phyloP scores from a whole-genome alignment of 2,329 filamentous ascomycete species.

The Chaetomium strumarium region DNA sequence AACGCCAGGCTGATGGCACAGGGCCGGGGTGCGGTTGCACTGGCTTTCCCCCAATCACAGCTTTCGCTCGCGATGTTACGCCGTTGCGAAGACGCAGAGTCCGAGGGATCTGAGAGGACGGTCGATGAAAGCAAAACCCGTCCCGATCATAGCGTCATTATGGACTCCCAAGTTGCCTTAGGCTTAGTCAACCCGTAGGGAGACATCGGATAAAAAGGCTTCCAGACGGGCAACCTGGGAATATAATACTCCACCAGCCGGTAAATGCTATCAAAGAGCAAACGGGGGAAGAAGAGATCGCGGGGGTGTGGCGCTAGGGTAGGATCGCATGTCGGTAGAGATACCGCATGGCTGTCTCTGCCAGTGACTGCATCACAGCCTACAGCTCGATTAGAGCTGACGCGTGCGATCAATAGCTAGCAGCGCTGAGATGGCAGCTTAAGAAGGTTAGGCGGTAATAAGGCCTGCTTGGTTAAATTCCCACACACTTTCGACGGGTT shows the following conservation, averaged over 20 bases:
- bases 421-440: background rate
- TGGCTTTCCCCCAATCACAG: constrained; percentile 8
- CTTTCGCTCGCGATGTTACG: constrained; percentile 22
- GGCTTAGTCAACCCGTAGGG: constrained; percentile 1
- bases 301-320: constrained; percentile 14
- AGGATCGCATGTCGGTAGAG: constrained; percentile 25
- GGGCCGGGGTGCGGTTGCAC: constrained; percentile 3
- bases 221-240: background rate
- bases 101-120: background rate
- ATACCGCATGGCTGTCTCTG: constrained; percentile 20
- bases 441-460: too few species aligned
- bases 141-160: constrained; percentile 16
- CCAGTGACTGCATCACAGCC: constrained; percentile 1
- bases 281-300: constrained; percentile 16
- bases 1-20: constrained; percentile 18
- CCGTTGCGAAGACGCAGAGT: constrained; percentile 18
- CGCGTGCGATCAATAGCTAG: background rate
- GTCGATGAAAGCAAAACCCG: background rate
- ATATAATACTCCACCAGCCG: constrained; percentile 28
- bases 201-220: background rate
- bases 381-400: constrained; percentile 3
- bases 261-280: constrained; percentile 2
- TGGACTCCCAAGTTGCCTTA: constrained; percentile 1
- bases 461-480: too few species aligned
- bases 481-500: too few species aligned